phyloP scores from a whole-genome alignment of 2,329 filamentous ascomycete species.

The Alternaria solani region DNA sequence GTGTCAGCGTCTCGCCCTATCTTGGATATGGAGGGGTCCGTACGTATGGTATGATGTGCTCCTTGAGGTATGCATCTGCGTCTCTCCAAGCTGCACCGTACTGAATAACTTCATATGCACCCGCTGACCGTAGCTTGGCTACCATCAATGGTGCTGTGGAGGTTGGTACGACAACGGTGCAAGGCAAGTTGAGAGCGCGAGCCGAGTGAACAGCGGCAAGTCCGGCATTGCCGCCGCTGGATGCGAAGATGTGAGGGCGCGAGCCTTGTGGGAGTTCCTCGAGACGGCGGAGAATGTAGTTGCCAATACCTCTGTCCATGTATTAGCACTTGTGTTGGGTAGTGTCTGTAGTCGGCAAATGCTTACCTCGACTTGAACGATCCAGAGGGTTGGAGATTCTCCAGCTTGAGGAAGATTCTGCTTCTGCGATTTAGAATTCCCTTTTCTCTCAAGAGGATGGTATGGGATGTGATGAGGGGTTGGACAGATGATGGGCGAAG shows the following conservation, averaged over 20 bases:
- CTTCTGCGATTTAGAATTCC: constrained; percentile 58
- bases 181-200: constrained; percentile 67
- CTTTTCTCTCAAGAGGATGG: constrained; percentile 24
- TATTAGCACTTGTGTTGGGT: constrained; percentile 17
- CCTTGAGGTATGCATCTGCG: constrained; percentile 72
- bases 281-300: constrained; percentile 68
- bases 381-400: constrained; percentile 82
- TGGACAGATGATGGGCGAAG: constrained; percentile 1
- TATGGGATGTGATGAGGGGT: background rate
- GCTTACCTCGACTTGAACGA: constrained; percentile 77
- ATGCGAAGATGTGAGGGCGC: constrained; percentile 76
- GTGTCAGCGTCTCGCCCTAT: background rate
- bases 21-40: constrained; percentile 9
- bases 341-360: background rate
- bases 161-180: constrained; percentile 78
- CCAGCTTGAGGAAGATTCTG: constrained; percentile 84
- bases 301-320: constrained; percentile 66
- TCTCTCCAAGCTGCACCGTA: constrained; percentile 73
- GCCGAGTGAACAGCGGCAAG: constrained; percentile 81
- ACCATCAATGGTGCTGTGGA: constrained; percentile 74
- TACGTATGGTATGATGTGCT: constrained; percentile 60
- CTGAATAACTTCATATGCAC: constrained; percentile 71
- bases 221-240: constrained; percentile 84
- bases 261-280: constrained; percentile 46
- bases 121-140: constrained; percentile 72